Evolutionary conservation across 768 basidiomycete species (phyloP), one percentile per base, ranked within the genome.

Genomic region (Naganishia kalamii): DNA sequence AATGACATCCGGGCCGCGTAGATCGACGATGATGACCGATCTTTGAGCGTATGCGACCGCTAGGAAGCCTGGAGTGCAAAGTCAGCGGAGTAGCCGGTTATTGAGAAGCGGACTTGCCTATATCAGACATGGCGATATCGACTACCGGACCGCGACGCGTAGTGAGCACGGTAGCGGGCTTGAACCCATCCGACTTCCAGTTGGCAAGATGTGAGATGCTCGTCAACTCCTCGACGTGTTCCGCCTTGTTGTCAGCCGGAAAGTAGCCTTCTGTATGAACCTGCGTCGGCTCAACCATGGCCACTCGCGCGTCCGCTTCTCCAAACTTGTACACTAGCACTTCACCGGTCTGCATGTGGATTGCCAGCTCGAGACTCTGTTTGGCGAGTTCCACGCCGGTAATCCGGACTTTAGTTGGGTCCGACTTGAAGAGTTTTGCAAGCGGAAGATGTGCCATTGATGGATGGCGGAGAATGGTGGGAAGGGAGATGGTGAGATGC

Each of bases 1-100:
- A 12, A 91, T 82, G 12, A 91, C 79, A 13, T 82, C 82, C 0
- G 90, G 89, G 1, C 85, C 87, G 25, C 89, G 82, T 82, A 91
- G 81, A 71, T 92, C 88, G 19, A 92, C 74, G 33, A 92, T 79
- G 35, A 83, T 78, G 23, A 93, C 63, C 1, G 82, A 80, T 0
- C 85, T 85, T 51, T 84, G 82, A 5, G 76, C 72, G 74, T 87
- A 90, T 3, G 87, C 85, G 2, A 86, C 81, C 1, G 90, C 89
- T 47, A 90, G 76, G 75, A 93, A 90, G 4, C 89, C 90, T 90
- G 66, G 32, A 7, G 37, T 32, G 30, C 65, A 57, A 62, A 30
- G 2, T 62, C 48, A 68, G 46, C 49, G 64, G 54, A 32, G 10
- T 46, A 46, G 21, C 32, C 17, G 43, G 21, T 19, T 52, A n/a